A percentile compares a stretch with the other conserved stretches of the same genome.
These are phyloP conservation scores for Suhomyces kunorum DNA, from an alignment of 1,139 yeast genomes.

Conservation along the genomic window DNA sequence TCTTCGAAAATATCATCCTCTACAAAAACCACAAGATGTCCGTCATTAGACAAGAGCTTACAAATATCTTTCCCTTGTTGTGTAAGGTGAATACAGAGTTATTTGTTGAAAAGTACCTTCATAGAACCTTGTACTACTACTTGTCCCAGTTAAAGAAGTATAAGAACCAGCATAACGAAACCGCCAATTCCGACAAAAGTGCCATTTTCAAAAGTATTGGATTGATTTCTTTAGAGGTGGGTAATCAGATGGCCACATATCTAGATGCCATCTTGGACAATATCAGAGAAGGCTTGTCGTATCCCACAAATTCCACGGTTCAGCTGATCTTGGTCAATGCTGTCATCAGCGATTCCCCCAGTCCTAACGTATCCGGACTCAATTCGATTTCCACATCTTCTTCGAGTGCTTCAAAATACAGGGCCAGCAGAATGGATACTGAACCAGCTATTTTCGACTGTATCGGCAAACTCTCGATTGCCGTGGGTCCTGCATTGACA, in stretches of 20 bases:
- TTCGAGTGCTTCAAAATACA: conserved; percentile 53
- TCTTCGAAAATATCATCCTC: conserved; percentile 72
- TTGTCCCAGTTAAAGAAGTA: conserved; percentile 76
- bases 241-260: conserved; percentile 85
- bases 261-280: conserved; percentile 83
- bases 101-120: conserved; percentile 81
- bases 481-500: conserved; percentile 94
- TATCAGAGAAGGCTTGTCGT: conserved; percentile 75
- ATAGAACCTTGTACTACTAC: conserved; percentile 75
- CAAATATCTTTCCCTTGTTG: conserved; percentile 76
- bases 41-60: conserved; percentile 78
- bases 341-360: conserved; percentile 29
- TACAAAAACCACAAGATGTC: conserved; percentile 78
- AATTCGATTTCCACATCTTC: conserved; percentile 30
- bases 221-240: conserved; percentile 78
- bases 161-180: conserved; percentile 45
- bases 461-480: conserved; percentile 79
- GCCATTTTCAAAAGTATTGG: conserved; percentile 85
- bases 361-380: conserved; percentile 21
- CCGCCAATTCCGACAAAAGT: conserved; percentile 61
- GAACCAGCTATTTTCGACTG: conserved; percentile 91
- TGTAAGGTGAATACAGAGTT: conserved; percentile 77
- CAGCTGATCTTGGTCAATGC: conserved; percentile 49
- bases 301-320: conserved; percentile 40
- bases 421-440: conserved; percentile 65